Base-by-base conservation (phyloP, 2,329 filamentous ascomycete species). In the Hawksworthiomyces lignivorus region DNA sequence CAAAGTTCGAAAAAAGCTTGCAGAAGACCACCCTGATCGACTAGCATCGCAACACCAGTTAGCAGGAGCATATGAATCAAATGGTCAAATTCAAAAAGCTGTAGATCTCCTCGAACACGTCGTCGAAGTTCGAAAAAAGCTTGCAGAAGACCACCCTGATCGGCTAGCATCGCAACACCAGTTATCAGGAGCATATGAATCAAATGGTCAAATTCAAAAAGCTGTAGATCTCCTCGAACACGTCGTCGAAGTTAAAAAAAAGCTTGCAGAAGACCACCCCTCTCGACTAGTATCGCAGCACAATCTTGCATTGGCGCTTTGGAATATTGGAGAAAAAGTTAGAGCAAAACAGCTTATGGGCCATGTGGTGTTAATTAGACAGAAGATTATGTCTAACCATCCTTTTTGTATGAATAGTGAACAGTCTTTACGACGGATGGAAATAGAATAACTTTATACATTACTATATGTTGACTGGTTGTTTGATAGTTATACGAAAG, bases 11-110 rank as follows among this genome's bases (percentile, higher is more conserved):
- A 36, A 40, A 20, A 44, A 39, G 29, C 41, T 45, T n/a, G 30
- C 26, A 11, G 41, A 33, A n/a, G 20, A 18, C 31, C 12, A 19
- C 31, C 17, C 12, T 19, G 5, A 32, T 19, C 37, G 36, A 20
- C 36, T 39, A 14, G 11, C 27, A 7, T 39, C 36, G 7, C 36
- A 31, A 24, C 27, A 31, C 36, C 27, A 4, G 36, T 28, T 39
- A 11, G 36, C 36, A 31, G 2, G 1, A 19, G 44, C 48, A 20
- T 51, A 59, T 39, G n/a, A 18, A n/a, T 32, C 15, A 22, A 46
- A 55, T 29, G 43, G 48, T 27, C 52, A 54, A 36, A 39, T 48
- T 12, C 39, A 48, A 31, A 39, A 53, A 27, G 52, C 54, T 18
- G 29, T 51, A 20, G n/a, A 17, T 36, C 40, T 15, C 39, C 36